Evolutionary conservation across 805 yeast genomes (phyloP).

Genomic region (Monosporozyma solicola): DNA sequence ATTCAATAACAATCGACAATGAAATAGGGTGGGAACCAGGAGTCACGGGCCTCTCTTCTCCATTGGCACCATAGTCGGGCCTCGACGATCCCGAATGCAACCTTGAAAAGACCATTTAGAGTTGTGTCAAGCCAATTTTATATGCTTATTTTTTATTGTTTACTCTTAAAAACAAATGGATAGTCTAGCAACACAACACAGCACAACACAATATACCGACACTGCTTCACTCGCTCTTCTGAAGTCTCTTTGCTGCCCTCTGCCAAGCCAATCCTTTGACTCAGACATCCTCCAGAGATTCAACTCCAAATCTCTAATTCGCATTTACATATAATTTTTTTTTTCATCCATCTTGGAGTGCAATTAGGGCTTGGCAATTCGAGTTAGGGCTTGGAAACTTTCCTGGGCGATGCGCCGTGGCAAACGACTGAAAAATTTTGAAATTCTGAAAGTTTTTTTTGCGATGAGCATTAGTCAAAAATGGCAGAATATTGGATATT

Average conservation of each 20-base stretch:
- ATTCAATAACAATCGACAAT: conserved; percentile 60
- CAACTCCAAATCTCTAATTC: too few species aligned
- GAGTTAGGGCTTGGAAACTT: neutral
- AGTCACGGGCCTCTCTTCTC: neutral
- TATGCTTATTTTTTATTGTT: neutral
- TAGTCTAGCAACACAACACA: neutral
- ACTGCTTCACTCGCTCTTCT: neutral
- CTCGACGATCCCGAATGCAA: conserved; percentile 1
- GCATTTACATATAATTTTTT: too few species aligned
- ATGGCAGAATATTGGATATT: neutral
- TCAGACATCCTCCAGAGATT: neutral
- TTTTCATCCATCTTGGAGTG: too few species aligned
- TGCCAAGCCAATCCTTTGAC: too few species aligned
- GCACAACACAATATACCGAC: too few species aligned
- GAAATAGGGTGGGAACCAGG: conserved; percentile 30
- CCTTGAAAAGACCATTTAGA: conserved; percentile 6
- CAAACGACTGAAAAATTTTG: conserved; percentile 4
- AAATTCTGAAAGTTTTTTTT: conserved; percentile 1
- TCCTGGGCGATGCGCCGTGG: neutral
- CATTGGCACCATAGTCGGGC: neutral
- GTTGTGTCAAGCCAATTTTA: too few species aligned
- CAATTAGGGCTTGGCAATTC: neutral
- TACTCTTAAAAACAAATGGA: too few species aligned
- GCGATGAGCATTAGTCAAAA: conserved; percentile 2
- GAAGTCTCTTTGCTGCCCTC: too few species aligned